Conservation (phyloP, 768 basidiomycete genomes). For the Russula ochroleuca region DNA sequence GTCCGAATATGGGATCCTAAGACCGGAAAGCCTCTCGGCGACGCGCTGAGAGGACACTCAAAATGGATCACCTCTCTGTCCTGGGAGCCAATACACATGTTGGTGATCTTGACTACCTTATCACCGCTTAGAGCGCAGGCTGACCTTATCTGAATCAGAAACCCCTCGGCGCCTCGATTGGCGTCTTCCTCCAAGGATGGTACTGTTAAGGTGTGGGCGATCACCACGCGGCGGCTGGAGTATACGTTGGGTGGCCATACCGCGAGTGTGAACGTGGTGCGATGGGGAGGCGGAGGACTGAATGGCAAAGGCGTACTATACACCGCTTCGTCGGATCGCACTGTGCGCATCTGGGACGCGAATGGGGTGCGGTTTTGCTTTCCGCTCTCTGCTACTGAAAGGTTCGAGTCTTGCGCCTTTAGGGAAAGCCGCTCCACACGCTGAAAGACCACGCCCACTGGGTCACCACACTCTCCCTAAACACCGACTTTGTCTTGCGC, state of each 20-base stretch:
- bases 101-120: conserved; percentile 31
- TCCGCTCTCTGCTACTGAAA: background rate
- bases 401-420: background rate
- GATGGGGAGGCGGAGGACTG: conserved; percentile 88
- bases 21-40: conserved; percentile 82
- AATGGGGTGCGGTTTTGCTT: conserved; percentile 45
- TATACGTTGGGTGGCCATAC: conserved; percentile 91
- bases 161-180: conserved; percentile 70
- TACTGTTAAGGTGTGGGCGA: conserved; percentile 93
- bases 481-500: conserved; percentile 91
- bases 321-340: conserved; percentile 92
- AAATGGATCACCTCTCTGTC: conserved; percentile 95
- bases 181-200: conserved; percentile 96
- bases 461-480: conserved; percentile 95
- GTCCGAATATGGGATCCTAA: conserved; percentile 92
- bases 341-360: conserved; percentile 93
- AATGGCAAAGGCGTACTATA: conserved; percentile 70
- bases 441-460: conserved; percentile 97
- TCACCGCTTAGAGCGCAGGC: background rate
- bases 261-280: conserved; percentile 89
- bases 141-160: conserved; percentile 45
- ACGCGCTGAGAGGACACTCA: conserved; percentile 85
- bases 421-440: conserved; percentile 81
- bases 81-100: conserved; percentile 97
- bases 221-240: conserved; percentile 62